A percentile compares a stretch with the other conserved stretches of the same genome.
Conservation (phyloP, 2,329 filamentous ascomycete species). For the Calonectria montana region DNA sequence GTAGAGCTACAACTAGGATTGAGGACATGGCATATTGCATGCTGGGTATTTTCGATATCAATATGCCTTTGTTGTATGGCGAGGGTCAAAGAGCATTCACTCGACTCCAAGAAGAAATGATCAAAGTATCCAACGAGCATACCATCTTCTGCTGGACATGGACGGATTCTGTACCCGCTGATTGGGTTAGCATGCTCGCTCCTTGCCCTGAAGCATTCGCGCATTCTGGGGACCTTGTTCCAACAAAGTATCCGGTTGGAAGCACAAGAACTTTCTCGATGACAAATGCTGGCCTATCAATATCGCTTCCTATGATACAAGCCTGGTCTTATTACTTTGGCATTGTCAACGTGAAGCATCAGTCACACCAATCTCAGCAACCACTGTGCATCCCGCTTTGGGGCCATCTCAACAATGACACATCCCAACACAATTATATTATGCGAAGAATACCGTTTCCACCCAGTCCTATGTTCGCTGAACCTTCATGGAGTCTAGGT, state of each 20-base stretch:
- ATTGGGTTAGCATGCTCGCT: neutral
- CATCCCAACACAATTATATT: neutral
- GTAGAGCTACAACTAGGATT: constrained; percentile 30
- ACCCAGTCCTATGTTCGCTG: neutral
- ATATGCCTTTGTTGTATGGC: constrained; percentile 47
- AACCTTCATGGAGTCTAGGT: neutral
- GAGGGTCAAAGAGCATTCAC: constrained; percentile 40
- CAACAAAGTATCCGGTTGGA: neutral
- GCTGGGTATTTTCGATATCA: constrained; percentile 45
- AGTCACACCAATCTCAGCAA: neutral
- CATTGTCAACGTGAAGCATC: neutral
- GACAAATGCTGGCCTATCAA: neutral
- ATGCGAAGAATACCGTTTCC: neutral
- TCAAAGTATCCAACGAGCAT: neutral
- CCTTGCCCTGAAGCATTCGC: neutral
- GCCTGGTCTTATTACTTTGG: neutral
- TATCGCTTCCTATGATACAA: neutral
- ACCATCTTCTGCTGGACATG: neutral
- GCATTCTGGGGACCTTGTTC: neutral
- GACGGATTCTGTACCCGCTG: neutral
- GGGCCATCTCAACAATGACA: neutral
- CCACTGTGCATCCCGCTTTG: neutral
- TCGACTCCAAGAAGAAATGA: constrained; percentile 46
- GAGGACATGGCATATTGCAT: constrained; percentile 47
- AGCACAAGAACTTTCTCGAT: neutral